These are phyloP conservation scores for Kwoniella sp. DNA, from an alignment of 768 basidiomycete genomes.

Conservation along the genomic window DNA sequence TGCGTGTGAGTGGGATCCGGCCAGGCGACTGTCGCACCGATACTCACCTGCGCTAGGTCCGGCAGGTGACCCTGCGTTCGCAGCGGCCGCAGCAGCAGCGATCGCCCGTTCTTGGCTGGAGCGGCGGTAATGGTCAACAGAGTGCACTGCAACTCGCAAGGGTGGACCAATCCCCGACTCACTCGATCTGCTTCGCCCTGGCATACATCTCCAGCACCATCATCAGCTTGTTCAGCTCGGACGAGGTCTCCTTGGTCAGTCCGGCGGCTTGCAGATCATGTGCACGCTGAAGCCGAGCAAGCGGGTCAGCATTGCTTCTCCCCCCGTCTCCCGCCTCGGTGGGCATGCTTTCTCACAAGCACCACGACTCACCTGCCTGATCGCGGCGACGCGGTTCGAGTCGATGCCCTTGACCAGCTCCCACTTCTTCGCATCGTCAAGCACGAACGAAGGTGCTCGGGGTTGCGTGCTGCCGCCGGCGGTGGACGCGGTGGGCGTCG, in stretches of 20 bases:
- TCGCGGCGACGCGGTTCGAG: background rate
- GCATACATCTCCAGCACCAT: constrained; percentile 36
- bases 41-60: constrained; percentile 9
- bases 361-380: constrained; percentile 36
- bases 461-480: too few relatives aligned
- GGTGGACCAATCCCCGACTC: background rate
- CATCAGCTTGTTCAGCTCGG: constrained; percentile 27
- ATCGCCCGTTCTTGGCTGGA: constrained; percentile 11
- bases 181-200: constrained; percentile 26
- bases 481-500: background rate
- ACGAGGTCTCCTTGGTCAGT: constrained; percentile 28
- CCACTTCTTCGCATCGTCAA: constrained; percentile 19
- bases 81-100: constrained; percentile 10
- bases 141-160: background rate
- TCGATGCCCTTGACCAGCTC: constrained; percentile 18
- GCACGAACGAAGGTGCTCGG: background rate
- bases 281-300: constrained; percentile 17
- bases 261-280: constrained; percentile 33
- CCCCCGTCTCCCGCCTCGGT: too few relatives aligned
- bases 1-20: background rate
- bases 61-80: constrained; percentile 14
- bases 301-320: background rate
- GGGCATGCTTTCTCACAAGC: too few relatives aligned
- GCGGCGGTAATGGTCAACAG: background rate
- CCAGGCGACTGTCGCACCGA: background rate